These are phyloP conservation scores for Tolypocladium endophyticum DNA, from an alignment of 2,329 filamentous ascomycete species.

Conservation along the genomic window DNA sequence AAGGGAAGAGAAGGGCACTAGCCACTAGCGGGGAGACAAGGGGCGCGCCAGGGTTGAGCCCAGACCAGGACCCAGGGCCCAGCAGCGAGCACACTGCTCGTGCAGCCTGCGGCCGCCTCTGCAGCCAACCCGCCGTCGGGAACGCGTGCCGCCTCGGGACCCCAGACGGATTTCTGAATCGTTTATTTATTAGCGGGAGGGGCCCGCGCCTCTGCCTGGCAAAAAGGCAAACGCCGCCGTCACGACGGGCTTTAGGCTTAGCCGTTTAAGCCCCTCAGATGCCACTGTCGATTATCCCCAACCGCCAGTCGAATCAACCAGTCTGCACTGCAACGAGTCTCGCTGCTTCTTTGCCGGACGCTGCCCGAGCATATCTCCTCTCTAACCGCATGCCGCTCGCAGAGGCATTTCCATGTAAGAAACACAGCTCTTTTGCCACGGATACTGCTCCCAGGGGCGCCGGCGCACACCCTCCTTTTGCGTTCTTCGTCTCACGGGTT, in stretches of 20 bases:
- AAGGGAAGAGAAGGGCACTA: background rate
- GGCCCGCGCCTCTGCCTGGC: background rate
- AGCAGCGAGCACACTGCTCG: conserved; percentile 15
- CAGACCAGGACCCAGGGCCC: conserved; percentile 4
- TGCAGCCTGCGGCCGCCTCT: conserved; percentile 29
- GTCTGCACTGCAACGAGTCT: background rate
- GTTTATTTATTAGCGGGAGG: conserved; percentile 1
- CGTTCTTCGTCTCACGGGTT: background rate
- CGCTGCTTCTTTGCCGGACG: background rate
- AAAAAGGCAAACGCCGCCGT: background rate
- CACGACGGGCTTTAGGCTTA: background rate
- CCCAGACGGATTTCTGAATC: conserved; percentile 9
- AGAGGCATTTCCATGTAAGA: background rate
- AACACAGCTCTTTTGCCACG: background rate
- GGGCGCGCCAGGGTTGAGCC: background rate
- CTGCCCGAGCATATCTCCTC: background rate
- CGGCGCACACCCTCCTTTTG: background rate
- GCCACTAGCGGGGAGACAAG: background rate
- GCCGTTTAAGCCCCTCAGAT: background rate
- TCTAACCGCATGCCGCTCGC: background rate
- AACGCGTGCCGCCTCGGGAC: conserved; percentile 22
- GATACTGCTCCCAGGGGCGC: background rate
- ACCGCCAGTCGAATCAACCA: background rate
- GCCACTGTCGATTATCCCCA: background rate
- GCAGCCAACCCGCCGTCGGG: conserved; percentile 22